Evolutionary conservation across 2,329 filamentous ascomycete species (phyloP), one percentile per base, ranked within the genome.

Genomic region (Venturiaceae sp.): DNA sequence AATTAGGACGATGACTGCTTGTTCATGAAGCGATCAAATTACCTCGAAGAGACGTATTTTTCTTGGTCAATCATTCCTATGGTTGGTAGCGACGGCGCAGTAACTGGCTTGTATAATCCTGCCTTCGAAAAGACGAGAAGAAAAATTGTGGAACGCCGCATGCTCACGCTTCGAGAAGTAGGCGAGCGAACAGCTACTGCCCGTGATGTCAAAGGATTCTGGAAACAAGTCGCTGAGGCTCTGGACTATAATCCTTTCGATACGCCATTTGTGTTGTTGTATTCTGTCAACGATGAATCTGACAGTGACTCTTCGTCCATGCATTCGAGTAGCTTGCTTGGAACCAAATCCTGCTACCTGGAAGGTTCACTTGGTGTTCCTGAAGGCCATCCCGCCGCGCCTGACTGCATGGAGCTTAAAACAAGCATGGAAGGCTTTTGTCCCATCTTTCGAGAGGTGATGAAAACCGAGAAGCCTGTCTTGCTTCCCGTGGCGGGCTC

Each of bases 61-160:
- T 88, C 86, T 13, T 92, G 88, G 88, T 88, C 84, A 1, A 84
- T 92, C 44, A 86, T 92, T 28, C 89, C 89, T 0, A 77, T 92
- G 62, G 81, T 92, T 1, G 88, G 88, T 3, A 78, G 80, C 39
- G 85, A 91, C 60, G 89, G 89, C 2, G 82, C 82, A 13, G 86
- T 92, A 7, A 83, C 88, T 61, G 88, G 87, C 1, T 71, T 92
- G 0, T 92, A 90, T 68, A 92, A 92, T 66, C 88, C 88, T 2
- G 82, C 85, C 0, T 92, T 92, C 63, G 89, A 94, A 63, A 90
- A 91, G 66, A 94, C 89, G 1, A 75, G 87, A 23, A 80, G 88
- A 21, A 89, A 88, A 66, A 84, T 94, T 61, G 88, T 86, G 2
- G 88, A 92, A 71, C 77, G 89, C 58, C 80, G 88, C 52, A 92